These are phyloP conservation scores for Ambrosia trifida DNA, from an alignment of 129 eudicot genomes.

Conservation along the genomic window DNA sequence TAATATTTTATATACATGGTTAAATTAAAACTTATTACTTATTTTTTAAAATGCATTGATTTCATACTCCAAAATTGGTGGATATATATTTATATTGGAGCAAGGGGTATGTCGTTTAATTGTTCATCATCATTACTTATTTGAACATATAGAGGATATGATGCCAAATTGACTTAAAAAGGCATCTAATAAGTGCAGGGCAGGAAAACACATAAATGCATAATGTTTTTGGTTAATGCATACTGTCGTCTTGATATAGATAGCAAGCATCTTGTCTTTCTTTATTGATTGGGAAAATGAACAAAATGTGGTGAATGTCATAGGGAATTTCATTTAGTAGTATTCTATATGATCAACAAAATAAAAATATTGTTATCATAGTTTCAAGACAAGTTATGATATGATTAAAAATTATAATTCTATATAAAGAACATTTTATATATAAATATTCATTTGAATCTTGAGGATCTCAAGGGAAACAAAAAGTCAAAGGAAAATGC, in stretches of 20 bases:
- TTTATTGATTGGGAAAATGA: conserved; percentile 22
- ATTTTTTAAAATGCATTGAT: neutral
- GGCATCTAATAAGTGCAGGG: conserved; percentile 40
- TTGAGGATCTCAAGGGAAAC: conserved; percentile 31
- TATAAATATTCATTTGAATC: neutral
- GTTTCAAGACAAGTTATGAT: neutral
- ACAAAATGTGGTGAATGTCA: conserved; percentile 8
- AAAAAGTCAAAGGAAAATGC: conserved; percentile 49
- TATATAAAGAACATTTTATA: neutral
- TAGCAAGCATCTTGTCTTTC: conserved; percentile 33
- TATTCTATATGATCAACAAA: neutral
- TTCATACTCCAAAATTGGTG: neutral
- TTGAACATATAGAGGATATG: conserved; percentile 26
- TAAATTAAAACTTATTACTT: too few relatives aligned
- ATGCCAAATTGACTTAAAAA: conserved; percentile 27
- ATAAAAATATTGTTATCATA: neutral
- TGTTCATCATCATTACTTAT: conserved; percentile 33
- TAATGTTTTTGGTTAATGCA: conserved; percentile 34
- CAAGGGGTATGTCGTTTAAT: conserved; percentile 11
- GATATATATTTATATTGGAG: neutral
- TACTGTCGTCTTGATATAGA: conserved; percentile 21
- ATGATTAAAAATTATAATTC: neutral
- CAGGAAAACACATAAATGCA: conserved; percentile 32
- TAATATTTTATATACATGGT: too few relatives aligned
- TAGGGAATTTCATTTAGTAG: neutral